These are phyloP conservation scores for Pleurotus citrinopileatus DNA, from an alignment of 768 basidiomycete genomes.

Conservation along the genomic window DNA sequence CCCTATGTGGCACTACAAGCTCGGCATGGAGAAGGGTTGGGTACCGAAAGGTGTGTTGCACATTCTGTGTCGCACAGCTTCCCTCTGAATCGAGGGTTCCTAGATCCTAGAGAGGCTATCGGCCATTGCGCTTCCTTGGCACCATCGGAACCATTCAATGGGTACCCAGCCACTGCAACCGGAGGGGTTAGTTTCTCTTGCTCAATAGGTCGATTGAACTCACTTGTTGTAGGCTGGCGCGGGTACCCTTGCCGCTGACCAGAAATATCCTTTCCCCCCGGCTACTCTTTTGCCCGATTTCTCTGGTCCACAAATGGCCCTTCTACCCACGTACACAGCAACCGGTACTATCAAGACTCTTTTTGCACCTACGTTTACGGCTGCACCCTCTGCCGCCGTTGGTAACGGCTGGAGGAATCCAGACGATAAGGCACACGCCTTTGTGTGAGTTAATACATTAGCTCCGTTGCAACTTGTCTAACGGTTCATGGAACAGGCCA, in stretches of 20 bases:
- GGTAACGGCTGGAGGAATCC: slow-evolving; percentile 80
- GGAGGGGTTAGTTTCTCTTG: slow-evolving; percentile 44
- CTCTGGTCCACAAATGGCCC: slow-evolving; percentile 48
- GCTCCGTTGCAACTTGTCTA: slow-evolving; percentile 3
- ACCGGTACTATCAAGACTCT: slow-evolving; percentile 66
- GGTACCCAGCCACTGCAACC: slow-evolving; percentile 66
- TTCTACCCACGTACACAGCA: slow-evolving; percentile 69
- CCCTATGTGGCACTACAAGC: slow-evolving; percentile 86
- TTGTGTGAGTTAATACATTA: slow-evolving; percentile 36
- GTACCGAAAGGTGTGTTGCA: slow-evolving; percentile 65
- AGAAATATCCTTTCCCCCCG: slow-evolving; percentile 65
- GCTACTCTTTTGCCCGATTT: slow-evolving; percentile 49
- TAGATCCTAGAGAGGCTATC: slow-evolving; percentile 45
- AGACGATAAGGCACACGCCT: slow-evolving; percentile 57
- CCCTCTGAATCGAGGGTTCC: neutral
- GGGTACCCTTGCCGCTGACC: slow-evolving; percentile 54
- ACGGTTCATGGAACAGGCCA: slow-evolving; percentile 26
- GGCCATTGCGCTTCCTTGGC: slow-evolving; percentile 41
- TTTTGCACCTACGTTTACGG: slow-evolving; percentile 59
- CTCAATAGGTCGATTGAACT: neutral
- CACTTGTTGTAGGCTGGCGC: slow-evolving; percentile 42
- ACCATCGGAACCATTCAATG: slow-evolving; percentile 43
- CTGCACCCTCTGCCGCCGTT: slow-evolving; percentile 46
- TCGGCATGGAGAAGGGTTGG: slow-evolving; percentile 86
- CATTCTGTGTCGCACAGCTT: slow-evolving; percentile 15